Conservation (phyloP, 108 stramenopile genomes). For the Cyclotella baltica region DNA sequence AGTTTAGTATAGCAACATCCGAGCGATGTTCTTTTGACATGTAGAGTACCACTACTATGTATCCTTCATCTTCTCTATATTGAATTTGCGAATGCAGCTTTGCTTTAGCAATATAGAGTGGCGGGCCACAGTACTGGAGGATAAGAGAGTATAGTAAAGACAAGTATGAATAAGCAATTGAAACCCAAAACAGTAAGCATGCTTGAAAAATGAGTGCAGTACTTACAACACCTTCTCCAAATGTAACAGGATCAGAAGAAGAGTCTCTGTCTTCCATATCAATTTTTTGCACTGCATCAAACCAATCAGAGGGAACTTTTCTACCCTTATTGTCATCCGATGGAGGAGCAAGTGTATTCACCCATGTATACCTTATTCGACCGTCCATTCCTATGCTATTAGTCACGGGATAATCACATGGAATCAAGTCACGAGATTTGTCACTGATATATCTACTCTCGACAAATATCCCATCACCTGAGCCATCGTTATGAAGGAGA, state of each 20-base stretch:
- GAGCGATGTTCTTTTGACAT: slow-evolving; percentile 36
- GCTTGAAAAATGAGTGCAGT: not conserved
- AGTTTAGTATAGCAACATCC: slow-evolving; percentile 47
- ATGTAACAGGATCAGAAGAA: slow-evolving; percentile 29
- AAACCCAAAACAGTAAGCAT: no score
- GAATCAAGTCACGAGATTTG: slow-evolving; percentile 1
- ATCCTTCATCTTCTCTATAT: slow-evolving; percentile 46
- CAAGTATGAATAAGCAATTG: not conserved
- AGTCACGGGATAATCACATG: slow-evolving; percentile 15
- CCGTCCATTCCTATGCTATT: not conserved
- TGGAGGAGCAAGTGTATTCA: slow-evolving; percentile 25
- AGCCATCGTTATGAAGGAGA: slow-evolving; percentile 10
- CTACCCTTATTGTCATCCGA: not conserved
- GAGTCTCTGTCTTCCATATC: slow-evolving; percentile 27
- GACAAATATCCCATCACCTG: slow-evolving; percentile 14
- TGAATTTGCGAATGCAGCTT: not conserved
- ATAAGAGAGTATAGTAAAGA: not conserved
- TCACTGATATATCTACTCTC: slow-evolving; percentile 4
- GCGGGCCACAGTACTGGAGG: slow-evolving; percentile 33
- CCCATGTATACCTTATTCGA: slow-evolving; percentile 32
- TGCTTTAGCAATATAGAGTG: slow-evolving; percentile 41
- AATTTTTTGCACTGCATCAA: slow-evolving; percentile 46
- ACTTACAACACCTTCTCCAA: slow-evolving; percentile 29
- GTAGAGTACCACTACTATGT: slow-evolving; percentile 41
- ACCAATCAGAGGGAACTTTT: slow-evolving; percentile 10